Evolutionary conservation across 2,329 filamentous ascomycete genomes (phyloP), one percentile per base, ranked within the genome.

Genomic region (Pseudogymnoascus sp.): DNA sequence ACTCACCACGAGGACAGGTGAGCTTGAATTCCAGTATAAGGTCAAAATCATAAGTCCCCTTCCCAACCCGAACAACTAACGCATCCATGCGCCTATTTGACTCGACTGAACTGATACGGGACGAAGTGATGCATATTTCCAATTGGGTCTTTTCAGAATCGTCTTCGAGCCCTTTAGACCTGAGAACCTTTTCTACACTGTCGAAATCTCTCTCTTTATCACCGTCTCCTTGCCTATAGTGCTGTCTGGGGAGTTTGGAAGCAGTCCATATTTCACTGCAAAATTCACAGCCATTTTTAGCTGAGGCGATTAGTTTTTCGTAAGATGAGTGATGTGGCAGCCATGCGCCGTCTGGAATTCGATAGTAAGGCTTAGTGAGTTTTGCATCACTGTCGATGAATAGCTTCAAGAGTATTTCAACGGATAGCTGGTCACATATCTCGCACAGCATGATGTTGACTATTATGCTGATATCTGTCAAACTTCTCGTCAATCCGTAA

Each of bases 311-410:
- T 31, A 55, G 27, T 4, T 13, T 31, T 31, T 55, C 27, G n/a
- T 55, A 33, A 2, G 44, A 55, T 31, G n/a, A 17, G 27, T 55
- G 44, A 17, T 55, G 44, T 27, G 44, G 44, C 5, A 31, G n/a
- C 44, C 44, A 55, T 27, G 44, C 44, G 27, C 44, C 44, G 33
- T 55, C 44, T 55, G 44, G 44, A 17, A 55, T 27, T 55, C 44
- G 27, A 55, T 55, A 55, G 44, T 33, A 55, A 31, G 44, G 27
- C n/a, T n/a, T n/a, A 3, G n/a, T 55, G 17, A n/a, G 44, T 17
- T 55, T n/a, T 31, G 44, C 44, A 55, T 55, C 44, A 12, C 44
- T 33, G 27, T 17, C 27, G n/a, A 55, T 33, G 33, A 55, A 55
- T 55, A 55, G 8, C n/a, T 17, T 6, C n/a, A 55, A 27, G 5